Conservation (phyloP, 1,284 basidiomycete species). For the Blastosporella zonata region DNA sequence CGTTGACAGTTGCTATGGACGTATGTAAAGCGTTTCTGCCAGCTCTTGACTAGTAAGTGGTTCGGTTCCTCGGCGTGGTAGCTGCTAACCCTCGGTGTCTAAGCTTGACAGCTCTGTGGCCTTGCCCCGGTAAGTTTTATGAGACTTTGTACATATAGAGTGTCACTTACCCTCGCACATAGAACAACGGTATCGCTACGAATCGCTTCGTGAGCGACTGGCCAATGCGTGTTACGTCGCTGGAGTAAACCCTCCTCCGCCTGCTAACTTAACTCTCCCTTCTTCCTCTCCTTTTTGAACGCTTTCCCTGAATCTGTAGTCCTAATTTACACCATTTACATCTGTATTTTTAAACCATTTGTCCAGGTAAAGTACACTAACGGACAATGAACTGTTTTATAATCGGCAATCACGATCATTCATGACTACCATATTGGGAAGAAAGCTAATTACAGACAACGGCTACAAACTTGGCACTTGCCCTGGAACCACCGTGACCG, state of each 20-base stretch:
- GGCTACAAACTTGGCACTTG: constrained; percentile 20
- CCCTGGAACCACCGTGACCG: constrained; percentile 26
- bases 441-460: constrained; percentile 21
- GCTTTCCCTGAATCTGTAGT: constrained; percentile 7
- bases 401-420: constrained; percentile 14
- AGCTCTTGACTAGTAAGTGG: constrained; percentile 55
- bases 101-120: constrained; percentile 60
- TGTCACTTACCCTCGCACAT: constrained; percentile 1
- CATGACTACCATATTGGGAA: constrained; percentile 19
- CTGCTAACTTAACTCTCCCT: constrained; percentile 27
- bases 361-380: background rate
- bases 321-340: constrained; percentile 9
- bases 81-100: constrained; percentile 3
- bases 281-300: constrained; percentile 12
- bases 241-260: constrained; percentile 38
- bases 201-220: constrained; percentile 45
- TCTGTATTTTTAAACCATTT: constrained; percentile 17
- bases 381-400: constrained; percentile 11
- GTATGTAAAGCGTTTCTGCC: constrained; percentile 60
- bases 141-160: background rate
- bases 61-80: background rate
- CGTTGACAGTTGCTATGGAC: constrained; percentile 60
- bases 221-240: constrained; percentile 46
- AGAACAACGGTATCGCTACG: constrained; percentile 56
- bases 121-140: constrained; percentile 53